Base-by-base conservation (phyloP, 2,329 filamentous ascomycete species). In the Ceratocystis albifundus region DNA sequence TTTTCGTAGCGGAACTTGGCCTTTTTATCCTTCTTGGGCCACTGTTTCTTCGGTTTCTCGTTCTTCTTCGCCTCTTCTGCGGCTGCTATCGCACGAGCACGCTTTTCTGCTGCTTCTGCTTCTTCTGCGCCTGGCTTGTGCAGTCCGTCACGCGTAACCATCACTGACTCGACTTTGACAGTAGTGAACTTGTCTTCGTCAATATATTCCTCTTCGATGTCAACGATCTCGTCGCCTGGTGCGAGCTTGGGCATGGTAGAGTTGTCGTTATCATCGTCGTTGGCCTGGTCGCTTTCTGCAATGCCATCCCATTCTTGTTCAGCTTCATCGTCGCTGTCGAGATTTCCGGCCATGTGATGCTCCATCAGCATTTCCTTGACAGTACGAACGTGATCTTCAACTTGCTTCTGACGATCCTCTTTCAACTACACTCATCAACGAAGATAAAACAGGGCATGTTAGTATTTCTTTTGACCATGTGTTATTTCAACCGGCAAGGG, bases 171-270 rank as follows among this genome's bases (percentile, higher is more conserved):
- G 0, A 99, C 86, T 0, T 90, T 96, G 30, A 99, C 94, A 0
- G 90, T 96, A 0, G 94, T 97, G 74, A 90, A 96, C 73, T 88
- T 89, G 75, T 96, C 93, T 74, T 97, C 94, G 75, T 99, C 94
- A 70, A 96, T 84, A 76, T 96, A 99, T 75, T 97, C 91, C 70
- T 93, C 91, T 74, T 96, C 89, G 71, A 90, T 86, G 73, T 95
- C 86, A 57, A 94, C 77, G 25, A 84, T 80, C 48, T 80, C 74
- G 3, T 77, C 70, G n/a, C 77, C 70, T 12, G 76, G 74, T 28
- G 73, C 72, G 62, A 88, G 85, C 8, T 53, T 53, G 36, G 36
- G 36, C 10, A 22, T 53, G 3, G 48, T 25, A 4, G 46, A n/a
- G 48, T 6, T 28, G 20, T 80, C 78, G 64, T 61, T 25, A 45